Conservation (phyloP, 345 rosid genomes). For the Populus ilicifolia region DNA sequence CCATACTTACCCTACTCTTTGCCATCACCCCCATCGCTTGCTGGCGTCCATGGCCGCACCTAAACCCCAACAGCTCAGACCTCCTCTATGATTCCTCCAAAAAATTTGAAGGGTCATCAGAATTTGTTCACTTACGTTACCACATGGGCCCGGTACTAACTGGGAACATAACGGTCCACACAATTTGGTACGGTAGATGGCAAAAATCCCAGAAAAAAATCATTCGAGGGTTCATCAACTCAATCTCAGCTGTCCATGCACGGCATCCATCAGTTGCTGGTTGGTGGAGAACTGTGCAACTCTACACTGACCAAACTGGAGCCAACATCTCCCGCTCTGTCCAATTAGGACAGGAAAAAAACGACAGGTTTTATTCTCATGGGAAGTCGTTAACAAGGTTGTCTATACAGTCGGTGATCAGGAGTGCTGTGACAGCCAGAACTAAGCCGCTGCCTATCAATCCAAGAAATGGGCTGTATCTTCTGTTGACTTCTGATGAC, state of each 20-base stretch:
- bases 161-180: constrained; percentile 73
- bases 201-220: constrained; percentile 63
- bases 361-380: constrained; percentile 89
- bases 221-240: constrained; percentile 77
- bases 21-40: neutral
- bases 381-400: constrained; percentile 79
- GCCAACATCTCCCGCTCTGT: constrained; percentile 24
- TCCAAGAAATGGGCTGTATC: constrained; percentile 71
- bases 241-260: constrained; percentile 57
- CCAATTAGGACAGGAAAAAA: constrained; percentile 63
- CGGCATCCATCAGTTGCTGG: constrained; percentile 73
- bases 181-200: constrained; percentile 97
- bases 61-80: constrained; percentile 47
- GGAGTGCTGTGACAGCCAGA: constrained; percentile 63
- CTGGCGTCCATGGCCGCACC: constrained; percentile 79
- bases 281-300: constrained; percentile 92
- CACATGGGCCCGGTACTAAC: constrained; percentile 97
- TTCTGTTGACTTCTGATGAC: constrained; percentile 75
- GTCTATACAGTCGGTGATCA: constrained; percentile 80
- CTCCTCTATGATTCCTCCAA: constrained; percentile 49
- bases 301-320: constrained; percentile 85
- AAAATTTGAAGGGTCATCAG: constrained; percentile 93
- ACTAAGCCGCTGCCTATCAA: constrained; percentile 68
- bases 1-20: constrained; percentile 20
- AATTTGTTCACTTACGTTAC: constrained; percentile 72